phyloP scores from a whole-genome alignment of 2,329 filamentous ascomycete species.

The Cucurbitaria berberidis region DNA sequence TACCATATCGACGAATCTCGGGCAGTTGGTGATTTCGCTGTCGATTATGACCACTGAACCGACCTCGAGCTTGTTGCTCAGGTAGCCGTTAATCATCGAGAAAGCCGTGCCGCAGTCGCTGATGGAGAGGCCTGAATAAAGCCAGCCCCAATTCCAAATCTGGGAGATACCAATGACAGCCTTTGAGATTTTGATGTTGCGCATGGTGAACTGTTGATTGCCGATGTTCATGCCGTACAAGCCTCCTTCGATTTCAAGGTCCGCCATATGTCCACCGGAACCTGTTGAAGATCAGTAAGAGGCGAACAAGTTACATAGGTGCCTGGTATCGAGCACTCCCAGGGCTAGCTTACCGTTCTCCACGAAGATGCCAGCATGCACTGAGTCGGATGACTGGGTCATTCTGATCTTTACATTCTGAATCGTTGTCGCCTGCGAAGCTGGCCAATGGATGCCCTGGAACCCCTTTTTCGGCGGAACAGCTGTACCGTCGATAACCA shows the following conservation, averaged over 20 bases:
- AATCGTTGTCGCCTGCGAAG: conserved; percentile 55
- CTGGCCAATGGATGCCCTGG: conserved; percentile 57
- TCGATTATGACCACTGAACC: conserved; percentile 66
- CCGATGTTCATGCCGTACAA: conserved; percentile 52
- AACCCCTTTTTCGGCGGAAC: conserved; percentile 55
- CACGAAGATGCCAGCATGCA: conserved; percentile 57
- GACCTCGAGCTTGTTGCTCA: conserved; percentile 47
- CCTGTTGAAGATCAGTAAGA: conserved; percentile 25
- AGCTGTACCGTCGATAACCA: conserved; percentile 64
- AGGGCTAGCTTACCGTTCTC: conserved; percentile 42
- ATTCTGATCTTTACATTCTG: conserved; percentile 56
- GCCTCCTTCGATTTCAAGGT: conserved; percentile 55
- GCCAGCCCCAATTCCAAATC: conserved; percentile 68
- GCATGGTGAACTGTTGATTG: conserved; percentile 64
- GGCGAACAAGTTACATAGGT: not conserved
- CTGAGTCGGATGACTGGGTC: conserved; percentile 51
- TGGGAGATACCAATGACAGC: conserved; percentile 62
- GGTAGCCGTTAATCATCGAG: conserved; percentile 52
- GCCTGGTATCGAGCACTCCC: not conserved
- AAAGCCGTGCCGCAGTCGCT: conserved; percentile 62
- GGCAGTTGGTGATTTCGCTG: conserved; percentile 58
- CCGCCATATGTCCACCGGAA: conserved; percentile 55
- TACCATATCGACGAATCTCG: conserved; percentile 57
- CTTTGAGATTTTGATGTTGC: conserved; percentile 61
- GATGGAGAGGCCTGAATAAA: conserved; percentile 59